A percentile compares a stretch with the other conserved stretches of the same genome.
Conservation (phyloP, 768 basidiomycete genomes). For the Hypsizygus marmoreus region DNA sequence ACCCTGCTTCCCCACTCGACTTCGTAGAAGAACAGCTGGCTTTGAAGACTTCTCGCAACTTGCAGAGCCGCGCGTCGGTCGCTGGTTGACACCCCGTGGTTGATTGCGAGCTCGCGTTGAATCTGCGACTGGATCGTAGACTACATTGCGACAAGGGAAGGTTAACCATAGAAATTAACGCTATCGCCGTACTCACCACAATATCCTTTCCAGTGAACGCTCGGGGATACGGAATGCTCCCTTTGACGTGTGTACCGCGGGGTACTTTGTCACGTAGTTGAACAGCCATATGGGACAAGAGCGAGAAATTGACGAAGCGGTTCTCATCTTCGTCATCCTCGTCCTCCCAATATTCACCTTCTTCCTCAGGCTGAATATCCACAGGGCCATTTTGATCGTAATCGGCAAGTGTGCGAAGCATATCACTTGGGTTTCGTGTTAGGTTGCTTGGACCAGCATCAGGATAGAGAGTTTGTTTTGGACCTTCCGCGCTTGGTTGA, state of each 20-base stretch:
- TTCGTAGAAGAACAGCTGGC: slow-evolving; percentile 94
- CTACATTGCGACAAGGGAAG: slow-evolving; percentile 35
- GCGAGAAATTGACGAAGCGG: slow-evolving; percentile 84
- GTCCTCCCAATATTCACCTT: slow-evolving; percentile 60
- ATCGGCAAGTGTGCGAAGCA: slow-evolving; percentile 36
- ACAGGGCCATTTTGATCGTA: slow-evolving; percentile 23
- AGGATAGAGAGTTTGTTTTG: slow-evolving; percentile 5
- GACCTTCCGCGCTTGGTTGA: slow-evolving; percentile 5
- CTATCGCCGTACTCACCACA: slow-evolving; percentile 59
- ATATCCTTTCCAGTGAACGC: slow-evolving; percentile 96
- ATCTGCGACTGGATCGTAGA: slow-evolving; percentile 88
- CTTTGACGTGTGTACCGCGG: slow-evolving; percentile 85
- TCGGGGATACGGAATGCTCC: slow-evolving; percentile 85
- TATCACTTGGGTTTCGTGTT: slow-evolving; percentile 36
- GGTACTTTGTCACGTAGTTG: slow-evolving; percentile 90
- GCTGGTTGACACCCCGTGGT: slow-evolving; percentile 70
- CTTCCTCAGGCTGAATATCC: slow-evolving; percentile 24
- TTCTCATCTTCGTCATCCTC: slow-evolving; percentile 67
- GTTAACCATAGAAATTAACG: not conserved
- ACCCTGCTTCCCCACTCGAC: slow-evolving; percentile 91
- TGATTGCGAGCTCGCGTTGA: slow-evolving; percentile 77
- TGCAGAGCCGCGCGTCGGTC: slow-evolving; percentile 84
- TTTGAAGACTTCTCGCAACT: slow-evolving; percentile 88
- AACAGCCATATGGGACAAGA: slow-evolving; percentile 87
- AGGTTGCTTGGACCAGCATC: slow-evolving; percentile 17